Percentiles rank a stretch among this genome's conserved stretches.
Conservation (phyloP, 2,329 filamentous ascomycete genomes). For the Phialophora expanda region DNA sequence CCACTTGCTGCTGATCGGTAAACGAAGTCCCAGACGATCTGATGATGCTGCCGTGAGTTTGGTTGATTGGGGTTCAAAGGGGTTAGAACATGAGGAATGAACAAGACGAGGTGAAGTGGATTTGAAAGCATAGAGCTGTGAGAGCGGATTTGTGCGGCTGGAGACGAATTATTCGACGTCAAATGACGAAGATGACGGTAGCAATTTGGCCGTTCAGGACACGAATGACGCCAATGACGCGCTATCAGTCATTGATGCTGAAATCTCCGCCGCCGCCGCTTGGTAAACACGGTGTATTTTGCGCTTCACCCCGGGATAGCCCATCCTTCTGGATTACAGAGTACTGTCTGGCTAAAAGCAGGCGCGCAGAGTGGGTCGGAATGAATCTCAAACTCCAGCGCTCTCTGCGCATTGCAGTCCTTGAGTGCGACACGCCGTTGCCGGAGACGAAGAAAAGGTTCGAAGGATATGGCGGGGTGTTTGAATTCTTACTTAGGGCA, state of each 20-base stretch:
- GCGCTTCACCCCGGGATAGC: neutral
- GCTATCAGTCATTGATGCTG: neutral
- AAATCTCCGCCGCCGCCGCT: neutral
- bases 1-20: neutral
- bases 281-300: neutral
- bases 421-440: constrained; percentile 84
- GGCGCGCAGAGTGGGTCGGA: neutral
- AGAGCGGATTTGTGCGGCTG: constrained; percentile 2
- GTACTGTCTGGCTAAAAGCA: neutral
- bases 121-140: neutral
- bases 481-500: constrained; percentile 63
- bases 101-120: neutral
- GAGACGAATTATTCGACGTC: neutral
- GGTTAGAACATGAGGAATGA: neutral
- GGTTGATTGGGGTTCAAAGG: neutral
- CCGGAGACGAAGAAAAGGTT: constrained; percentile 68
- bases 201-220: neutral
- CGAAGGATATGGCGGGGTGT: constrained; percentile 74
- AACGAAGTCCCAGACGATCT: neutral
- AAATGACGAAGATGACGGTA: neutral
- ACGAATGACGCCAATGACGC: neutral
- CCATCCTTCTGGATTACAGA: neutral
- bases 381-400: constrained; percentile 32
- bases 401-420: constrained; percentile 62
- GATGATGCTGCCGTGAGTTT: neutral